Conservation (phyloP, 2,329 filamentous ascomycete species). For the Elsinoe arachidis region DNA sequence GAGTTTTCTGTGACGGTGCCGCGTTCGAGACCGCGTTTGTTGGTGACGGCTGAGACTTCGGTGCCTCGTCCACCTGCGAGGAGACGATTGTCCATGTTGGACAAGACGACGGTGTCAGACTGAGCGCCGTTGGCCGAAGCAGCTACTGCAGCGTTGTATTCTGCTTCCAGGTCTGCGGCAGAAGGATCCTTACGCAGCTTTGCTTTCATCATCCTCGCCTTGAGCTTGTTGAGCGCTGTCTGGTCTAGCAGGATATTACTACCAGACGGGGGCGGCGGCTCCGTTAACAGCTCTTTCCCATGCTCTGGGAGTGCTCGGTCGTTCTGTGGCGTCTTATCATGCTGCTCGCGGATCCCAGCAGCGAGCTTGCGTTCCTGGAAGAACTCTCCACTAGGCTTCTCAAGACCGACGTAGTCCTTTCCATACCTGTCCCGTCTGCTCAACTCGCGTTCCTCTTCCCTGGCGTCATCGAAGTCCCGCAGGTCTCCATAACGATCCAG, state of each 20-base stretch:
- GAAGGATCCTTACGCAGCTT: conserved; percentile 73
- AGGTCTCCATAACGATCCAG: conserved; percentile 72
- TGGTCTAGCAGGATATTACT: conserved; percentile 52
- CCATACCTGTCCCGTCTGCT: conserved; percentile 78
- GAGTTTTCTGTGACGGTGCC: conserved; percentile 84
- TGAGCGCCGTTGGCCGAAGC: conserved; percentile 49
- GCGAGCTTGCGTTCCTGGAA: conserved; percentile 66
- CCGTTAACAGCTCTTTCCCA: conserved; percentile 50
- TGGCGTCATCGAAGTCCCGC: conserved; percentile 79
- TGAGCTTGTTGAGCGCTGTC: conserved; percentile 76
- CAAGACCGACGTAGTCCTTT: conserved; percentile 71
- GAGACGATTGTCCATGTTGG: conserved; percentile 82
- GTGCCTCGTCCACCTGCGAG: conserved; percentile 64
- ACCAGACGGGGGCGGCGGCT: conserved; percentile 40
- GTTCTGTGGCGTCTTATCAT: conserved; percentile 24
- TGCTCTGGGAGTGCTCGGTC: conserved; percentile 36
- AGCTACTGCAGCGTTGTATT: conserved; percentile 70
- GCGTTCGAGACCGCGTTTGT: conserved; percentile 72
- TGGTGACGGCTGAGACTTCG: conserved; percentile 71
- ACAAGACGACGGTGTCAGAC: conserved; percentile 67
- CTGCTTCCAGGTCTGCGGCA: conserved; percentile 65
- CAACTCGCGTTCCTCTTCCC: conserved; percentile 86
- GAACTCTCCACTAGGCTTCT: conserved; percentile 80
- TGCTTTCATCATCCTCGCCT: conserved; percentile 92
- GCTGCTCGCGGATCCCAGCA: conserved; percentile 38